phyloP scores from a whole-genome alignment of 108 stramenopile species.

The Cyclotella cryptica region DNA sequence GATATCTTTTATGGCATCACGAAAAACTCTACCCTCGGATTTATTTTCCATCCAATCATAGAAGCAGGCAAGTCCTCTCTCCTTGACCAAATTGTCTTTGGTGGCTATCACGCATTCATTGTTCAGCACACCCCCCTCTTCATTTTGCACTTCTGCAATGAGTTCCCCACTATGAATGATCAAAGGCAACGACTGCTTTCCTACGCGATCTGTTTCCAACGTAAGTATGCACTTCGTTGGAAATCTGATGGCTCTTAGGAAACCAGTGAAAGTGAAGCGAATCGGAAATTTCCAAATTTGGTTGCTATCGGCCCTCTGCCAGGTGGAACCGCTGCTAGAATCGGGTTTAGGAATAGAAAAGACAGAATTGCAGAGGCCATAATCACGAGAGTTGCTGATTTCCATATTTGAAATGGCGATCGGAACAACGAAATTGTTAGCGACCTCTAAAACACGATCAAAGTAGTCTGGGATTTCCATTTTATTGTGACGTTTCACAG shows the following conservation, averaged over 20 bases:
- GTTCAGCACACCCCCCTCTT: conserved; percentile 8
- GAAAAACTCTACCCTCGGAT: conserved; percentile 24
- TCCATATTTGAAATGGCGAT: conserved; percentile 29
- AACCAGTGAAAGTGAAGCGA: conserved; percentile 27
- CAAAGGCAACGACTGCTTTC: conserved; percentile 47
- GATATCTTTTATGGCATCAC: conserved; percentile 11
- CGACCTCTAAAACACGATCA: conserved; percentile 40
- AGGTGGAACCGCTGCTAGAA: background rate
- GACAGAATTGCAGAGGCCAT: conserved; percentile 22
- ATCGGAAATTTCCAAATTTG: conserved; percentile 35
- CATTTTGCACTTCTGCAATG: conserved; percentile 35
- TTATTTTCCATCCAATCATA: conserved; percentile 32
- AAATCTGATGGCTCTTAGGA: background rate
- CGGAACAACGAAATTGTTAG: conserved; percentile 50
- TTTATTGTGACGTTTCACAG: conserved; percentile 7
- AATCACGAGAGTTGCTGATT: conserved; percentile 20
- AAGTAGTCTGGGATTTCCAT: conserved; percentile 28
- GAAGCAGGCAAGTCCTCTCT: conserved; percentile 28
- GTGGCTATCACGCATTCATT: conserved; percentile 15
- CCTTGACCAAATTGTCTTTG: conserved; percentile 9
- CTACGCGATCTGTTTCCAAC: conserved; percentile 43
- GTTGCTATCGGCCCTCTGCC: conserved; percentile 23
- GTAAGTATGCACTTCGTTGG: conserved; percentile 36
- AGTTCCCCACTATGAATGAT: conserved; percentile 45
- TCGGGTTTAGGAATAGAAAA: conserved; percentile 28